Evolutionary conservation across 1,139 yeast genomes (phyloP), one percentile per base, ranked within the genome.

Genomic region (Candida sp.): DNA sequence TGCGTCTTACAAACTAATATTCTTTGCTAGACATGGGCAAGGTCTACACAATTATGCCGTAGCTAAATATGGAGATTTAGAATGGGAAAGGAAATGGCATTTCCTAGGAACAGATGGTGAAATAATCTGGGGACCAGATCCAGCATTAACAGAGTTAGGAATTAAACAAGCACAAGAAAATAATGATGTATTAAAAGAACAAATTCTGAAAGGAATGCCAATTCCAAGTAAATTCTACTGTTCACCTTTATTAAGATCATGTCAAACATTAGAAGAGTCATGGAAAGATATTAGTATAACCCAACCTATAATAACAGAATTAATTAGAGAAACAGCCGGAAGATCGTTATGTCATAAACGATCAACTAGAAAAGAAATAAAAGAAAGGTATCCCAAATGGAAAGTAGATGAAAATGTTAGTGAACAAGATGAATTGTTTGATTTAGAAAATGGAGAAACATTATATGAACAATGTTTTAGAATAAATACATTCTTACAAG

Each of bases 1-100:
- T 1, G 49, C 41, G 1, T 64, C 56, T 21, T 81, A 82, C 58
- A 84, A 84, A 57, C 57, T 85, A 36, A 50, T 85, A 5, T 73
- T 81, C 43, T 65, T 84, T 42, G 90, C 87, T 1, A 70, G 95
- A 46, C 95, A 87, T 55, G 95, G 95, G 5, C 87, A 86, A 61
- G 95, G 95, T 0, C 79, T 70, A 61, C 93, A 86, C 56, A 87
- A 87, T 52, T 65, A 75, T 21, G 87, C 84, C 2, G 77, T 78
- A 39, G 66, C 65, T 23, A 74, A 75, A 48, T 83, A 82, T 56
- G 85, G 89, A 11, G 60, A 70, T 33, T 62, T 70, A 11, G 77
- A 61, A 21, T 85, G 91, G 91, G 72, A 77, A 52, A 60, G 57
- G 1, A 74, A 81, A 49, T 84, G 86, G 84, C 69, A 85, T 21